Conservation (phyloP, 352 stramenopile genomes). For the Pythium vanterpoolii region DNA sequence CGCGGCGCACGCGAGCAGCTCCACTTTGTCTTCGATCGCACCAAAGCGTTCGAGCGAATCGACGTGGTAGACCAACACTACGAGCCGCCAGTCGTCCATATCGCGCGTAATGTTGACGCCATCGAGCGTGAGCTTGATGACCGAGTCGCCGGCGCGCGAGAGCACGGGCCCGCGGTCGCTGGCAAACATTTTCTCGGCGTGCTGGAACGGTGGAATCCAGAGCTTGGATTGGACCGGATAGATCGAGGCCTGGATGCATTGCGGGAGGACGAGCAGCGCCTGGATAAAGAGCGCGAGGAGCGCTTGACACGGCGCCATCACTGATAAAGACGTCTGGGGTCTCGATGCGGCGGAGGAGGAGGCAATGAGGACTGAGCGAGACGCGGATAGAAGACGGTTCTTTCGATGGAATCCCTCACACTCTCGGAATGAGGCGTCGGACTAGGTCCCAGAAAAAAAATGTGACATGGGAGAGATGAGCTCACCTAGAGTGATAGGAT, state of each 20-base stretch:
- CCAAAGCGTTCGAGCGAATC: constrained; percentile 63
- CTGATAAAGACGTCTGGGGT: no score
- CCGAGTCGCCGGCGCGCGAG: constrained; percentile 57
- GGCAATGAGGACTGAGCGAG: not conserved
- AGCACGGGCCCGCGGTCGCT: constrained; percentile 68
- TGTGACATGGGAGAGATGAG: constrained; percentile 15
- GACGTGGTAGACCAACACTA: constrained; percentile 84
- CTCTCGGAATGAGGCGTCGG: not conserved
- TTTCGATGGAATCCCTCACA: constrained; percentile 8
- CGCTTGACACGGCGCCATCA: not conserved
- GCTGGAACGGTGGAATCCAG: constrained; percentile 80
- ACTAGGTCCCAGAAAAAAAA: not conserved
- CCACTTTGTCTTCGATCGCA: constrained; percentile 62
- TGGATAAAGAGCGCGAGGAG: not conserved
- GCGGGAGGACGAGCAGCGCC: constrained; percentile 5
- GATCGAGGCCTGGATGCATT: constrained; percentile 42
- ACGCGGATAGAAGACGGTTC: not conserved
- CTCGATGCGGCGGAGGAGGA: not conserved
- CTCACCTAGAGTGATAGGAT: not conserved
- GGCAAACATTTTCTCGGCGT: constrained; percentile 85
- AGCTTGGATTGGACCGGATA: constrained; percentile 67
- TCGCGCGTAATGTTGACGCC: constrained; percentile 65
- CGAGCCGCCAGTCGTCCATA: constrained; percentile 69
- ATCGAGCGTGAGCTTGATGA: constrained; percentile 62
- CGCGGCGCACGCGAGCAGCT: constrained; percentile 56